A percentile compares a stretch with the other conserved stretches of the same genome.
These are phyloP conservation scores for Conticribra weissflogii DNA, from an alignment of 108 stramenopile species.

Conservation along the genomic window DNA sequence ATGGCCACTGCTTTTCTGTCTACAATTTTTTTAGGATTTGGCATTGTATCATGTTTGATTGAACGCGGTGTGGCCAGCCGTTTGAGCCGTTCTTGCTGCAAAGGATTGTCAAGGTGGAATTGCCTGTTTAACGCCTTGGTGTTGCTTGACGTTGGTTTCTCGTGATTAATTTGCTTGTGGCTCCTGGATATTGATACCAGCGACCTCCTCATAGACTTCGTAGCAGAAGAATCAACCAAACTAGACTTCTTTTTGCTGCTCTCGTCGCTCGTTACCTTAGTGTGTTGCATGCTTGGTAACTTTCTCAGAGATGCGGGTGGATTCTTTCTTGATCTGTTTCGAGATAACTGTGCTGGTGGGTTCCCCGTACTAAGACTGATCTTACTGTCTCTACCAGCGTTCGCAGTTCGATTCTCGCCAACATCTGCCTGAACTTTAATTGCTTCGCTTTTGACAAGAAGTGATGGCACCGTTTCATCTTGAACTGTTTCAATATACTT, in stretches of 20 bases:
- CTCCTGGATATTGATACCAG: conserved; percentile 16
- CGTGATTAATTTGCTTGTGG: conserved; percentile 11
- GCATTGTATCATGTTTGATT: neutral
- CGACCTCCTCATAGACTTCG: conserved; percentile 26
- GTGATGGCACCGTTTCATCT: too few relatives aligned
- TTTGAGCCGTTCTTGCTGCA: conserved; percentile 15
- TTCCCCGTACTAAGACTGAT: too few relatives aligned
- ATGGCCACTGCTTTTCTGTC: neutral
- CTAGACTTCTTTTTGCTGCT: neutral
- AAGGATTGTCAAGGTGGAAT: conserved; percentile 6
- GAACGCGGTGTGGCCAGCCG: conserved; percentile 28
- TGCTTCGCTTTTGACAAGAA: neutral
- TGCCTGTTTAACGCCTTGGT: neutral
- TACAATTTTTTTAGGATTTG: neutral
- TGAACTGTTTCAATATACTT: neutral
- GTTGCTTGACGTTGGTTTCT: neutral
- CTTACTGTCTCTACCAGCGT: too few relatives aligned
- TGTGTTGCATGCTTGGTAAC: neutral
- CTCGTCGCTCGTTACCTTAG: neutral
- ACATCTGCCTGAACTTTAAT: neutral
- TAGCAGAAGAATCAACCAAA: conserved; percentile 1
- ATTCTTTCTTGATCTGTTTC: too few relatives aligned
- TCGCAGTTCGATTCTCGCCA: too few relatives aligned
- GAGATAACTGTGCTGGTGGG: too few relatives aligned
- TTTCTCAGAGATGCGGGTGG: too few relatives aligned